Evolutionary conservation across 1,139 yeast genomes (phyloP), one percentile per base, ranked within the genome.

Genomic region (Pichia sp.): DNA sequence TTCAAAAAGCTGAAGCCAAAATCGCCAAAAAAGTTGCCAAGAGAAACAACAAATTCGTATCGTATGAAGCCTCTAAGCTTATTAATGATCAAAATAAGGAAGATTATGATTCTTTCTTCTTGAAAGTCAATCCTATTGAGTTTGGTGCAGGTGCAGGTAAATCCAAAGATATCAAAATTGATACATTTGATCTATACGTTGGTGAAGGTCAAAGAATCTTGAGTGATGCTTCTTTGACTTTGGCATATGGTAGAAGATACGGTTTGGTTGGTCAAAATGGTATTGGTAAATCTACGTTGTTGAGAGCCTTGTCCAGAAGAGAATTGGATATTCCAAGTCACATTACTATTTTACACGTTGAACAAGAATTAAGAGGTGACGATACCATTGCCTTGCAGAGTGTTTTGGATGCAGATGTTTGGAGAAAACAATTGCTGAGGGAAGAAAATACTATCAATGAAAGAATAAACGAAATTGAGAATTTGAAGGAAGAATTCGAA

Each of bases 211-310:
- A 85, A 66, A 80, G 98, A 68, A 90, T 92, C 48, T 73, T 92
- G 54, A 81, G 94, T 46, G 95, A 90, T 62, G 85, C 97, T 27
- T 77, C 90, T 27, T 74, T 92, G 53, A 82, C 95, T 1, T 74
- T 92, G 55, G 82, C 96, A 34, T 82, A 83, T 61, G 98, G 98
- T 45, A 87, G 87, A 66, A 77, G 98, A 64, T 92, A 92, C 56
- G 99, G 98, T 78, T 71, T 92, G 48, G 95, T 92, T 40, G 99
- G 99, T 66, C 95, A 90, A 62, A 92, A 92, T 69, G 99, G 99
- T 88, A 88, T 94, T 57, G 99, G 99, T 81, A 92, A 92, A 64
- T 90, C 97, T 38, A 92, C 98, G 0, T 69, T 92, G 47, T 72
- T 92, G 58, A 75, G 87, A 56, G 99, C 99, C 0, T 71, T 92